These are phyloP conservation scores for Trichoderma sp. DNA, from an alignment of 2,329 filamentous ascomycete species.

Conservation along the genomic window DNA sequence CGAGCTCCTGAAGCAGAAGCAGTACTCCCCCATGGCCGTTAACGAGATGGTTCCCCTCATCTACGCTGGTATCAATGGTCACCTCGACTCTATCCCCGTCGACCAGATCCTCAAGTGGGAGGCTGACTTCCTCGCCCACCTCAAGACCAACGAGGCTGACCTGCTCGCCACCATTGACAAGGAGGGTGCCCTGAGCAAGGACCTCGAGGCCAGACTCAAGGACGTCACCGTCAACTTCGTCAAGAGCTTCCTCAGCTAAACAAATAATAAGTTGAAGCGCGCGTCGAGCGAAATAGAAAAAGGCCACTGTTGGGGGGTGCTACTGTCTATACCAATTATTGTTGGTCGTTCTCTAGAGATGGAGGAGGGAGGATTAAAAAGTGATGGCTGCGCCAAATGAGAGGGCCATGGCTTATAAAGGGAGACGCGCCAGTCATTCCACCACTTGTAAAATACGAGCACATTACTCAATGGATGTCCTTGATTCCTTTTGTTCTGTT, in stretches of 20 bases:
- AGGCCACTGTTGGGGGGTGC: constrained; percentile 34
- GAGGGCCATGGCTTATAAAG: constrained; percentile 42
- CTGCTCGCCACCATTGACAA: constrained; percentile 85
- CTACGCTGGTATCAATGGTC: constrained; percentile 98
- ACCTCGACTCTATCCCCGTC: constrained; percentile 85
- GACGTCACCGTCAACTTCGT: constrained; percentile 77
- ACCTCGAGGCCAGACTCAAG: constrained; percentile 78
- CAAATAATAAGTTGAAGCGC: constrained; percentile 26
- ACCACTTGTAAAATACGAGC: constrained; percentile 62
- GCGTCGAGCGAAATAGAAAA: constrained; percentile 32
- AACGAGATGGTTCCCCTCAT: constrained; percentile 99
- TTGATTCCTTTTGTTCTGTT: constrained; percentile 56
- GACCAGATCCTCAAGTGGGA: constrained; percentile 91
- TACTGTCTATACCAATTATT: constrained; percentile 48
- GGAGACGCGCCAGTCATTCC: constrained; percentile 48
- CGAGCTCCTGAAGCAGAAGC: constrained; percentile 99
- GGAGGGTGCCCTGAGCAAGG: constrained; percentile 95
- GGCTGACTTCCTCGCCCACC: constrained; percentile 86
- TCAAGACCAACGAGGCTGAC: constrained; percentile 85
- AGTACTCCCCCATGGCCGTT: constrained; percentile 97
- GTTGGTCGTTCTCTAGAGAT: constrained; percentile 47
- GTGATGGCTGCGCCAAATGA: constrained; percentile 46
- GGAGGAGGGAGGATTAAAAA: constrained; percentile 37
- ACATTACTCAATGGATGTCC: constrained; percentile 58
- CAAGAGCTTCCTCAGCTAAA: constrained; percentile 79